Percentiles rank a stretch among this genome's conserved stretches.
phyloP scores from a whole-genome alignment of 345 rosid species.

The Chamaenerion angustifolium region DNA sequence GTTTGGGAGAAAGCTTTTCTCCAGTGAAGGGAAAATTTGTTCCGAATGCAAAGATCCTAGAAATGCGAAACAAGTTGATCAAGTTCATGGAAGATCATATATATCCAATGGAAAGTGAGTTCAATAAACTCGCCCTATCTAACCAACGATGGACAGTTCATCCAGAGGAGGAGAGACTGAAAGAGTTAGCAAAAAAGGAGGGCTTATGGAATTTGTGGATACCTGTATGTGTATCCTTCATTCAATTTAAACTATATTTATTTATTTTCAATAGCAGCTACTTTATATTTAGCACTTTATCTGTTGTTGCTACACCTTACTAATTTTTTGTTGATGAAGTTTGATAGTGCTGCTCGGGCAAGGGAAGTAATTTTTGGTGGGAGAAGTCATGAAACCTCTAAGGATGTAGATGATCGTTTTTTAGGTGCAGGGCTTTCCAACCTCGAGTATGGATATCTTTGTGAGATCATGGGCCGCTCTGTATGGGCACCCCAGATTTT shows the following conservation, averaged over 20 bases:
- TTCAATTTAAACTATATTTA: slow-evolving; percentile 6
- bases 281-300: neutral
- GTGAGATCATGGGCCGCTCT: slow-evolving; percentile 97
- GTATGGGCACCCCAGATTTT: slow-evolving; percentile 94
- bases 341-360: slow-evolving; percentile 81
- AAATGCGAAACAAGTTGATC: slow-evolving; percentile 49
- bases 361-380: slow-evolving; percentile 42
- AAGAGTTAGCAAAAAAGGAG: slow-evolving; percentile 76
- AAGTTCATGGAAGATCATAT: slow-evolving; percentile 86
- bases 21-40: slow-evolving; percentile 53
- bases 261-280: neutral
- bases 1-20: slow-evolving; percentile 23
- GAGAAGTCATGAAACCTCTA: slow-evolving; percentile 15
- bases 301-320: neutral
- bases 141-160: slow-evolving; percentile 70
- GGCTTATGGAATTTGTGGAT: slow-evolving; percentile 88
- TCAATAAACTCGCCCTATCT: slow-evolving; percentile 63
- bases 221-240: slow-evolving; percentile 39
- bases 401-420: slow-evolving; percentile 24
- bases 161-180: slow-evolving; percentile 85
- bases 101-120: slow-evolving; percentile 74
- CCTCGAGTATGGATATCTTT: slow-evolving; percentile 88
- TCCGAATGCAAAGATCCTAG: slow-evolving; percentile 50
- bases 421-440: slow-evolving; percentile 93
- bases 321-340: slow-evolving; percentile 23